Percentiles rank a stretch among this genome's conserved stretches.
Evolutionary conservation across 352 stramenopile genomes (phyloP).

Genomic region (Globisporangium spiculum): DNA sequence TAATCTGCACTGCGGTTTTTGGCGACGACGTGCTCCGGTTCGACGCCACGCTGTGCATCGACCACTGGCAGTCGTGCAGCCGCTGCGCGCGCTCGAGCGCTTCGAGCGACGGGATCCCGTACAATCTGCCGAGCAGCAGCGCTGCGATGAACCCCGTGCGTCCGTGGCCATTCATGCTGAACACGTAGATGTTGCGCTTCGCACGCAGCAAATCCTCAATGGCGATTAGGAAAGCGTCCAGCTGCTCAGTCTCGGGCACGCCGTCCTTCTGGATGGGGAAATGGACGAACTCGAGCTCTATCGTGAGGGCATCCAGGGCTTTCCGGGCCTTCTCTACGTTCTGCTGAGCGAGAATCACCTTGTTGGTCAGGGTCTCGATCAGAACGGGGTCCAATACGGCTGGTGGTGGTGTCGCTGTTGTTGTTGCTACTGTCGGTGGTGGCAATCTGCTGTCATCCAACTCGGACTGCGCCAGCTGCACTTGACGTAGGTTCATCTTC

Average conservation of each 20-base stretch:
- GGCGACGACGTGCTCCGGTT: conserved; percentile 49
- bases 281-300: conserved; percentile 50
- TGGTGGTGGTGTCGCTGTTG: background rate
- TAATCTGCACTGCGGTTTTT: conserved; percentile 42
- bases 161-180: conserved; percentile 67
- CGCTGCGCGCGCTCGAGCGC: conserved; percentile 64
- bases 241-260: conserved; percentile 15
- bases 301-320: conserved; percentile 30
- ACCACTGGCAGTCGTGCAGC: conserved; percentile 61
- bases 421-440: background rate
- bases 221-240: conserved; percentile 29
- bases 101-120: conserved; percentile 52
- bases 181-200: conserved; percentile 66
- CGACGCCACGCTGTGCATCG: conserved; percentile 25
- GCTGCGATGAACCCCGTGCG: conserved; percentile 66
- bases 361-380: conserved; percentile 39
- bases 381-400: conserved; percentile 10
- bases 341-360: conserved; percentile 46
- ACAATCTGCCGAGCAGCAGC: conserved; percentile 68
- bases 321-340: conserved; percentile 34
- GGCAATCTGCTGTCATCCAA: conserved; percentile 19
- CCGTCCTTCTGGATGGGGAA: conserved; percentile 53
- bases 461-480: conserved; percentile 37
- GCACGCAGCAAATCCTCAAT: conserved; percentile 53
- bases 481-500: conserved; percentile 35